Percentiles rank a stretch among this genome's conserved stretches.
These are phyloP conservation scores for Ceratobasidium sp. DNA, from an alignment of 1,284 basidiomycete species.

Conservation along the genomic window DNA sequence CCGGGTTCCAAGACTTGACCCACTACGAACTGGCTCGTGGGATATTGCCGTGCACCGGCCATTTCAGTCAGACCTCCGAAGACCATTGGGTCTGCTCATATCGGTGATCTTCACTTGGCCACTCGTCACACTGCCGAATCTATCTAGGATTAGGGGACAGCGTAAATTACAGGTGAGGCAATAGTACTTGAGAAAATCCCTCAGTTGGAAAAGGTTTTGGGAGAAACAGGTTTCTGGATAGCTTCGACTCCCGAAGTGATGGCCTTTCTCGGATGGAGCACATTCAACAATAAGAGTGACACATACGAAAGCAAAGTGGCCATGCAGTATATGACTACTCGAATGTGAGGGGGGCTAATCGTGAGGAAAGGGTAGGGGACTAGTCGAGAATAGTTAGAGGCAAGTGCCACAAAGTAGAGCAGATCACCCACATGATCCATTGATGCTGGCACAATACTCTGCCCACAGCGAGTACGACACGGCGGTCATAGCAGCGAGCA, in stretches of 20 bases:
- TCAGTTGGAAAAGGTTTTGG: slow-evolving; percentile 30
- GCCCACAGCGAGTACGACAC: slow-evolving; percentile 71
- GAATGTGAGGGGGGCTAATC: slow-evolving; percentile 62
- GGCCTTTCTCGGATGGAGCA: slow-evolving; percentile 54
- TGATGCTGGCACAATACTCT: slow-evolving; percentile 72
- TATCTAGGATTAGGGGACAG: not conserved
- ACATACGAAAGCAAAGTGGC: slow-evolving; percentile 65
- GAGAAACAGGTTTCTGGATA: slow-evolving; percentile 30
- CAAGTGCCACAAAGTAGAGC: slow-evolving; percentile 11
- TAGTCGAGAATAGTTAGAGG: slow-evolving; percentile 50
- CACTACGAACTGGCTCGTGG: not conserved
- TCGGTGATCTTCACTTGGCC: not conserved
- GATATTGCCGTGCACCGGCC: not conserved
- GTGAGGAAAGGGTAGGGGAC: slow-evolving; percentile 87
- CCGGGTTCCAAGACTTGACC: too few species aligned
- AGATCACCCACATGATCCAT: slow-evolving; percentile 68
- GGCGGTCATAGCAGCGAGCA: slow-evolving; percentile 59
- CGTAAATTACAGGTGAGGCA: not conserved
- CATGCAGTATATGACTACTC: slow-evolving; percentile 70
- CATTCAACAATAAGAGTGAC: slow-evolving; percentile 69
- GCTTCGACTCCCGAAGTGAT: slow-evolving; percentile 15
- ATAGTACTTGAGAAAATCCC: not conserved
- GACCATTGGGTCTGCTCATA: not conserved
- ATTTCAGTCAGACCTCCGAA: not conserved
- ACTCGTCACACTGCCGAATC: not conserved